phyloP scores from a whole-genome alignment of 2,329 filamentous ascomycete genomes.

The Cryphonectria naterciae region DNA sequence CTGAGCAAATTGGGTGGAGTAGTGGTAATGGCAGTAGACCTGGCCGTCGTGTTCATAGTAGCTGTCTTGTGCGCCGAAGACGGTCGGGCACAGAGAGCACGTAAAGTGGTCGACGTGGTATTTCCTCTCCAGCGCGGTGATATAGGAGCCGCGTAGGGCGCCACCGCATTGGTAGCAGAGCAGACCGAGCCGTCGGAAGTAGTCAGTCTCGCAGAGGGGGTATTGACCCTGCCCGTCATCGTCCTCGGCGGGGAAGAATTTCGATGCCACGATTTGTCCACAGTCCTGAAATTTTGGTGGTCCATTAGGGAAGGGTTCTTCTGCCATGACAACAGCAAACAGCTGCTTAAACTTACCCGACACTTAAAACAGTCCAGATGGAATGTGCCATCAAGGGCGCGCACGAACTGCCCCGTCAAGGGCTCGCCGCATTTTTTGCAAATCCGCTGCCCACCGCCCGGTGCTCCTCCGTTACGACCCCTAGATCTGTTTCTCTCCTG shows the following conservation, averaged over 20 bases:
- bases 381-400: constrained; percentile 89
- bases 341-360: constrained; percentile 64
- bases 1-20: constrained; percentile 96
- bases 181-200: constrained; percentile 89
- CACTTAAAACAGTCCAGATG: constrained; percentile 99
- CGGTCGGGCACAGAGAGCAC: constrained; percentile 92
- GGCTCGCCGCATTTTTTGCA: constrained; percentile 89
- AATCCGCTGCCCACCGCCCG: constrained; percentile 64
- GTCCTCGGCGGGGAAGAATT: constrained; percentile 97
- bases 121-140: constrained; percentile 95
- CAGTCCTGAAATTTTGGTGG: constrained; percentile 70
- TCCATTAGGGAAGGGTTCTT: constrained; percentile 31
- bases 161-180: constrained; percentile 92
- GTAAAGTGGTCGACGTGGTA: constrained; percentile 99
- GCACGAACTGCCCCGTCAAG: constrained; percentile 93
- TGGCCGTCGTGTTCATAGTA: constrained; percentile 98
- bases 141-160: constrained; percentile 93
- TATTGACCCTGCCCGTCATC: constrained; percentile 86
- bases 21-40: constrained; percentile 98
- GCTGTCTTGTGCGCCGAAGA: constrained; percentile 98
- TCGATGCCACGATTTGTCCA: constrained; percentile 94
- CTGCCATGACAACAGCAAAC: constrained; percentile 1
- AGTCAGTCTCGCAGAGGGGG: constrained; percentile 96
- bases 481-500: constrained; percentile 62
- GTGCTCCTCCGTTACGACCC: constrained; percentile 56